Percentiles rank a stretch among this genome's conserved stretches.
These are phyloP conservation scores for Cenchrus purpureus DNA, from an alignment of 176 grass and related monocot genomes.

Conservation along the genomic window DNA sequence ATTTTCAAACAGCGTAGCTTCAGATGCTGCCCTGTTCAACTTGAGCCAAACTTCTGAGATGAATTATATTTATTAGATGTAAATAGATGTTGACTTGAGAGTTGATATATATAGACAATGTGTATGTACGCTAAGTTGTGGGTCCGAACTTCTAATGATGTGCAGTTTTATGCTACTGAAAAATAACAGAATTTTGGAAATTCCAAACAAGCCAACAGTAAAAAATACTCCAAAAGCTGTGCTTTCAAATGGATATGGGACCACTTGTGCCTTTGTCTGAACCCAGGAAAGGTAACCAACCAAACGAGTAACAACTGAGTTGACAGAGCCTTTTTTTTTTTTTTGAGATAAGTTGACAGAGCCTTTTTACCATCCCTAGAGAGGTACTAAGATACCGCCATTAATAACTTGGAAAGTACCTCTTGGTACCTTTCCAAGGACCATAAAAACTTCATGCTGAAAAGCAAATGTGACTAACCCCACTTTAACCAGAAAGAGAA, in stretches of 20 bases:
- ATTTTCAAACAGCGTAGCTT: background rate
- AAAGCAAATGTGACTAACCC: background rate
- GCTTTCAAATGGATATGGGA: background rate
- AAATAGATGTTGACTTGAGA: background rate
- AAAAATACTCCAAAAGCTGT: background rate
- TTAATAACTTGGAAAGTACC: background rate
- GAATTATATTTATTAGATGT: background rate
- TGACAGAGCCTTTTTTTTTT: background rate
- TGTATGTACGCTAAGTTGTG: background rate
- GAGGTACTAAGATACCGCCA: background rate
- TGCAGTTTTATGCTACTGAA: background rate
- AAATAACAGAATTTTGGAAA: background rate
- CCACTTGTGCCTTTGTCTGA: background rate
- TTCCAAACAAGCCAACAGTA: background rate
- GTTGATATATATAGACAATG: conserved; percentile 1
- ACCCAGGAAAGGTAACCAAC: background rate
- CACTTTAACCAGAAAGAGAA: conserved; percentile 11
- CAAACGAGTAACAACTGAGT: background rate
- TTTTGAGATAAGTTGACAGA: background rate
- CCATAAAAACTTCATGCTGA: background rate
- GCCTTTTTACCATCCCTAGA: background rate
- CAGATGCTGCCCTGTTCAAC: background rate
- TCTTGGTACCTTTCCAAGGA: background rate
- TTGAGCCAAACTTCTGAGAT: background rate
- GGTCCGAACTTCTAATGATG: background rate